phyloP scores from a whole-genome alignment of 2,329 filamentous ascomycete species.

The Pseudopithomyces chartarum region DNA sequence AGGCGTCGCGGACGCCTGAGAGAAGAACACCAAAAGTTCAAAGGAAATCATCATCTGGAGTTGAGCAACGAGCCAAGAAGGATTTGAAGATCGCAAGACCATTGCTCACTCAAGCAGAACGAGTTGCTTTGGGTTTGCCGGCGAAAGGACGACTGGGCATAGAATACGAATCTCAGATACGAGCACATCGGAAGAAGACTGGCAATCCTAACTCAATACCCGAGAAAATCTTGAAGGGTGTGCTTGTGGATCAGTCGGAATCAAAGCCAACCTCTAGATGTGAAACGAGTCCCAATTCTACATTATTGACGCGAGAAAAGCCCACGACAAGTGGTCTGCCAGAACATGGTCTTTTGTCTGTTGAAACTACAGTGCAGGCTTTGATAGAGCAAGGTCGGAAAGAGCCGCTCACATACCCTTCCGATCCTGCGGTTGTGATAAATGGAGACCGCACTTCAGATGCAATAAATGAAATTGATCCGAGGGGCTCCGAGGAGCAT shows the following conservation, averaged over 20 bases:
- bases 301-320: slow-evolving; percentile 35
- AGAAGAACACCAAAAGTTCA: background rate
- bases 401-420: slow-evolving; percentile 4
- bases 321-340: slow-evolving; percentile 32
- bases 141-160: slow-evolving; percentile 30
- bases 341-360: slow-evolving; percentile 26
- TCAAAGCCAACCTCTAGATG: background rate
- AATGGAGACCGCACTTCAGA: background rate
- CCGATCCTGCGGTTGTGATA: background rate
- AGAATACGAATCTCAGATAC: slow-evolving; percentile 30
- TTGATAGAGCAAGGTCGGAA: slow-evolving; percentile 19
- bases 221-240: slow-evolving; percentile 18
- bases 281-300: slow-evolving; percentile 1
- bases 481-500: no score
- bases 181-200: slow-evolving; percentile 28
- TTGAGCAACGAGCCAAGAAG: background rate
- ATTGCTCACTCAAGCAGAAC: slow-evolving; percentile 31
- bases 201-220: slow-evolving; percentile 26
- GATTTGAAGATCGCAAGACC: slow-evolving; percentile 6
- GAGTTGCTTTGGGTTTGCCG: slow-evolving; percentile 28
- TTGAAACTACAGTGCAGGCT: slow-evolving; percentile 25
- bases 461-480: background rate
- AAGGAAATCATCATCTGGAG: background rate
- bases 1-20: background rate
- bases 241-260: slow-evolving; percentile 1